Evolutionary conservation across 1,284 basidiomycete species (phyloP).

Genomic region (Apiotrichum laibachii): DNA sequence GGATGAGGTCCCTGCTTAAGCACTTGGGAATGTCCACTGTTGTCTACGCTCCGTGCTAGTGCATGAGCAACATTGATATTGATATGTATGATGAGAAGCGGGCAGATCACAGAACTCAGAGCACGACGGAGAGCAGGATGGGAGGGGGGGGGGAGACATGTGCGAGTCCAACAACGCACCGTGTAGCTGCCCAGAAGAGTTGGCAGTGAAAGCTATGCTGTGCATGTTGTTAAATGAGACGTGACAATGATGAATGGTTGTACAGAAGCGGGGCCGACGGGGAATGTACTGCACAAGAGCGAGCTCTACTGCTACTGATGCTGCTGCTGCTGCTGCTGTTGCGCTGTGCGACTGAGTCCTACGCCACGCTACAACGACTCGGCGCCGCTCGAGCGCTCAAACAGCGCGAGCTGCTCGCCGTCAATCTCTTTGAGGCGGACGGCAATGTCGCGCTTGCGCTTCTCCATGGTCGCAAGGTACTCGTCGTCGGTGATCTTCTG

Average conservation of each 20-base stretch:
- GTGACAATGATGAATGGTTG: neutral
- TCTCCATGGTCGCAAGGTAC: slow-evolving; percentile 35
- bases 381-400: slow-evolving; percentile 14
- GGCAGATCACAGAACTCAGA: too few species aligned
- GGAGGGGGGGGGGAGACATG: too few species aligned
- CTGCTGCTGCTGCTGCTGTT: too few species aligned
- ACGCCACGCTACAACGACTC: neutral
- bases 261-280: too few species aligned
- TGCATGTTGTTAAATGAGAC: neutral
- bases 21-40: neutral
- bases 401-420: slow-evolving; percentile 39
- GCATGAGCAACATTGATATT: neutral
- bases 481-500: slow-evolving; percentile 42
- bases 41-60: neutral
- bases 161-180: too few species aligned
- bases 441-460: slow-evolving; percentile 34
- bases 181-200: too few species aligned
- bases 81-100: neutral
- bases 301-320: too few species aligned
- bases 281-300: too few species aligned
- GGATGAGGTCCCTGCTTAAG: slow-evolving; percentile 1
- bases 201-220: neutral
- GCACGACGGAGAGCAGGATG: too few species aligned
- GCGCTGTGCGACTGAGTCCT: neutral
- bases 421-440: slow-evolving; percentile 38